Evolutionary conservation across 768 basidiomycete genomes (phyloP).

Genomic region (Boletellus ananas): DNA sequence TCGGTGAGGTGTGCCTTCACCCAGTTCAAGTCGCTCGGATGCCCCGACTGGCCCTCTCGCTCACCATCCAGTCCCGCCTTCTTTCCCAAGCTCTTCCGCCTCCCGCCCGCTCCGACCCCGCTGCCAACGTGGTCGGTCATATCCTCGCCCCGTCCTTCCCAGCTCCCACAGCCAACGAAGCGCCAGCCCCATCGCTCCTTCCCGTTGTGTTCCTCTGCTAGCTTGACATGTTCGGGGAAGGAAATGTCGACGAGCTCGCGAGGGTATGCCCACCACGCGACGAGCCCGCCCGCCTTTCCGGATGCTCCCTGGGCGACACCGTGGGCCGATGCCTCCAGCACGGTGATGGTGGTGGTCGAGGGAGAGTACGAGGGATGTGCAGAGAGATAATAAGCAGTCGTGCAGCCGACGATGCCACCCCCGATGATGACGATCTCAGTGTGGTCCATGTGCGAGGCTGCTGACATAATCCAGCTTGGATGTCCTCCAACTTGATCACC

Average conservation of each 20-base stretch:
- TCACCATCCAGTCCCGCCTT: conserved; percentile 40
- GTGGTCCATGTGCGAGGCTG: conserved; percentile 15
- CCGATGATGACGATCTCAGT: conserved; percentile 77
- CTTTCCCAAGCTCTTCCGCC: conserved; percentile 52
- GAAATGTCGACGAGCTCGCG: conserved; percentile 67
- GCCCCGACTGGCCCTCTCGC: conserved; percentile 29
- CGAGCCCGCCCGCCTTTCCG: conserved; percentile 81
- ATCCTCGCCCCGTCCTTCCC: conserved; percentile 60
- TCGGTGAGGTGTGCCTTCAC: conserved; percentile 55
- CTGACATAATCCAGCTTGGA: conserved; percentile 1
- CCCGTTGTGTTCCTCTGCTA: conserved; percentile 70
- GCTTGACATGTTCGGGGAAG: conserved; percentile 59
- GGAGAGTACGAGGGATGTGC: conserved; percentile 48
- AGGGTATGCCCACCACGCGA: conserved; percentile 84
- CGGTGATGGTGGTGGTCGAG: conserved; percentile 44
- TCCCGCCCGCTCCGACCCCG: conserved; percentile 30
- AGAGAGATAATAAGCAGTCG: conserved; percentile 77
- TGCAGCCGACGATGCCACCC: conserved; percentile 83
- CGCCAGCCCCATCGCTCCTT: conserved; percentile 80
- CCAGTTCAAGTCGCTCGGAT: conserved; percentile 54
- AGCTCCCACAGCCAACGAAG: conserved; percentile 65
- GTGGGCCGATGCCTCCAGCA: conserved; percentile 66
- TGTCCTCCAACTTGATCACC: conserved; percentile 5
- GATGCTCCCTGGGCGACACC: conserved; percentile 77
- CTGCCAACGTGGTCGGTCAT: conserved; percentile 12